A percentile compares a stretch with the other conserved stretches of the same genome.
Evolutionary conservation across 169 alveolate genomes (phyloP).

Genomic region (Plasmodium berghei): DNA sequence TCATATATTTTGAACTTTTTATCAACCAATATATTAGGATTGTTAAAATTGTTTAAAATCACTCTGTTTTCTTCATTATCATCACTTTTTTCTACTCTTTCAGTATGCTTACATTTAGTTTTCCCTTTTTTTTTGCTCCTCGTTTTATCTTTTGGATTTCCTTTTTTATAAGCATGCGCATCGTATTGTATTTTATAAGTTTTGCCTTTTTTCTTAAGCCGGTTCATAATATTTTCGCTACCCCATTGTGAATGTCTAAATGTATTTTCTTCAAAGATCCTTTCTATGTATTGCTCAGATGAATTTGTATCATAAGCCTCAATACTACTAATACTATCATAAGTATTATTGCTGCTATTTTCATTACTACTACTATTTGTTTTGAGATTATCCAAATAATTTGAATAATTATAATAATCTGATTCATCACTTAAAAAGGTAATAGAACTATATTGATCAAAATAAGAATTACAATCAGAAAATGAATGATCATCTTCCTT

Average conservation of each 20-base stretch:
- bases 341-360: neutral
- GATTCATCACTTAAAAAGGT: slow-evolving; percentile 60
- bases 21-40: slow-evolving; percentile 45
- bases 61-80: slow-evolving; percentile 7
- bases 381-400: slow-evolving; percentile 5
- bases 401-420: slow-evolving; percentile 25
- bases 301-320: no score
- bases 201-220: neutral
- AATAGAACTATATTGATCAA: slow-evolving; percentile 58
- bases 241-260: no score
- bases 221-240: neutral
- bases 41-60: slow-evolving; percentile 27
- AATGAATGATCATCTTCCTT: slow-evolving; percentile 15
- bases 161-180: neutral
- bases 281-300: no score
- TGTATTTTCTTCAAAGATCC: no score
- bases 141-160: neutral
- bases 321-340: no score
- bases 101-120: neutral
- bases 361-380: neutral
- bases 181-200: neutral
- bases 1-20: slow-evolving; percentile 54
- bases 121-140: neutral
- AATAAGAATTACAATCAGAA: slow-evolving; percentile 31
- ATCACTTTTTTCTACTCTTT: neutral